These are phyloP conservation scores for Lactifluus pinguis DNA, from an alignment of 768 basidiomycete species.

Conservation along the genomic window DNA sequence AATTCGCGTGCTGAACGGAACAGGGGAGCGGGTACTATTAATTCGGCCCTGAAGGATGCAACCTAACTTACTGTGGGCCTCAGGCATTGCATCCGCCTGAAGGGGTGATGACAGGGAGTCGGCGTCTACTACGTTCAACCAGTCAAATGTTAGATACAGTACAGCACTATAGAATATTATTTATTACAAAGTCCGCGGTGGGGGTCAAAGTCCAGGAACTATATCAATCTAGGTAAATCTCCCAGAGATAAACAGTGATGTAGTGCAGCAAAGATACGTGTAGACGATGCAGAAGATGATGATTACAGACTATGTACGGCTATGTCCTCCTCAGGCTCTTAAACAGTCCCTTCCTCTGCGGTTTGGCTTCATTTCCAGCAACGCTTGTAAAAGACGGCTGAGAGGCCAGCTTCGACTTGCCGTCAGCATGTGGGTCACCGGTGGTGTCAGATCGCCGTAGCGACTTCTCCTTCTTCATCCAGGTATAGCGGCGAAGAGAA, in stretches of 20 bases:
- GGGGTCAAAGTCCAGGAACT: too few relatives aligned
- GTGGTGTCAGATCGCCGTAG: neutral
- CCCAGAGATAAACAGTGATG: neutral
- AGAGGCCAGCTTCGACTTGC: slow-evolving; percentile 1
- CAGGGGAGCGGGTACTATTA: too few relatives aligned
- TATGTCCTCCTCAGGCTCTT: neutral
- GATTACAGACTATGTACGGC: neutral
- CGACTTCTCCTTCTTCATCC: slow-evolving; percentile 9
- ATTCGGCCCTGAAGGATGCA: too few relatives aligned
- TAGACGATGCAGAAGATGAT: neutral
- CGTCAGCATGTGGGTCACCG: neutral
- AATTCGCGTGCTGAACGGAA: too few relatives aligned
- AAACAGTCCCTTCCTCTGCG: slow-evolving; percentile 7
- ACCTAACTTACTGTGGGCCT: too few relatives aligned
- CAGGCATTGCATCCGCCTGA: too few relatives aligned
- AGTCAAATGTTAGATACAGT: too few relatives aligned
- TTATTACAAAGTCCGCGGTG: too few relatives aligned
- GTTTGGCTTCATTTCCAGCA: neutral
- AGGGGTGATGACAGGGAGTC: too few relatives aligned
- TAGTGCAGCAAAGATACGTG: neutral
- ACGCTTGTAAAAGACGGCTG: slow-evolving; percentile 1
- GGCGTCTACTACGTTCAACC: too few relatives aligned
- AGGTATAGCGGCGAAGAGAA: neutral
- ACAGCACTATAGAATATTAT: too few relatives aligned
- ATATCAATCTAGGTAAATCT: neutral